Conservation (phyloP, 2,329 filamentous ascomycete species). For the Fusarium goolgardi region DNA sequence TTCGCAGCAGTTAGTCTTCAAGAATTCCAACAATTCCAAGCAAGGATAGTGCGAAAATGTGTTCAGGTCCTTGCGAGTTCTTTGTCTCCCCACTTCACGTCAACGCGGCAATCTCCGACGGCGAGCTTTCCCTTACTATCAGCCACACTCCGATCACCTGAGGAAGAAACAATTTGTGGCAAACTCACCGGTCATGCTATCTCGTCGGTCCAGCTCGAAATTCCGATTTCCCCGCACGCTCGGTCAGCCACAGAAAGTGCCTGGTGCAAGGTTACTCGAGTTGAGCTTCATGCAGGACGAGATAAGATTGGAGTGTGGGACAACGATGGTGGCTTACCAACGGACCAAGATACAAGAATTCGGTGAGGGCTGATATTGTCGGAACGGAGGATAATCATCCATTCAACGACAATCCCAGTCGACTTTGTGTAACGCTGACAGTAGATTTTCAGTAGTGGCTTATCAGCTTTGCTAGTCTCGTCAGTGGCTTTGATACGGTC, state of each 20-base stretch:
- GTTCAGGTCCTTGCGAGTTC: neutral
- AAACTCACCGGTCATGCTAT: neutral
- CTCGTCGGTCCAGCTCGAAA: neutral
- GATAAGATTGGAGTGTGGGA: neutral
- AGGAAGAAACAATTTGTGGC: neutral
- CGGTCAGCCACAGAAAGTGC: neutral
- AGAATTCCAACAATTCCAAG: no score
- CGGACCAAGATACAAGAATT: neutral
- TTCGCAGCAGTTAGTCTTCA: no score
- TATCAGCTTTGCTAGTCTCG: neutral
- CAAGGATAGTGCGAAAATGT: neutral
- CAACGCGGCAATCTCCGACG: neutral
- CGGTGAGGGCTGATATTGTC: neutral
- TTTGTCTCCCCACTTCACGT: neutral
- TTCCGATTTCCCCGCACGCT: neutral
- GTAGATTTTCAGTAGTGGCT: neutral
- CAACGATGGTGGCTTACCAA: neutral
- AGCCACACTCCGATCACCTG: neutral
- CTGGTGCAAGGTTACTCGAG: neutral
- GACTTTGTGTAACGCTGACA: neutral
- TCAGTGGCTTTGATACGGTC: neutral
- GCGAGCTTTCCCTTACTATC: rapidly evolving
- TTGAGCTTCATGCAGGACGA: neutral
- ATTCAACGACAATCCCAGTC: neutral
- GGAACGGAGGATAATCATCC: neutral